These are phyloP conservation scores for Fusarium abutilonis DNA, from an alignment of 2,329 filamentous ascomycete species.

Conservation along the genomic window DNA sequence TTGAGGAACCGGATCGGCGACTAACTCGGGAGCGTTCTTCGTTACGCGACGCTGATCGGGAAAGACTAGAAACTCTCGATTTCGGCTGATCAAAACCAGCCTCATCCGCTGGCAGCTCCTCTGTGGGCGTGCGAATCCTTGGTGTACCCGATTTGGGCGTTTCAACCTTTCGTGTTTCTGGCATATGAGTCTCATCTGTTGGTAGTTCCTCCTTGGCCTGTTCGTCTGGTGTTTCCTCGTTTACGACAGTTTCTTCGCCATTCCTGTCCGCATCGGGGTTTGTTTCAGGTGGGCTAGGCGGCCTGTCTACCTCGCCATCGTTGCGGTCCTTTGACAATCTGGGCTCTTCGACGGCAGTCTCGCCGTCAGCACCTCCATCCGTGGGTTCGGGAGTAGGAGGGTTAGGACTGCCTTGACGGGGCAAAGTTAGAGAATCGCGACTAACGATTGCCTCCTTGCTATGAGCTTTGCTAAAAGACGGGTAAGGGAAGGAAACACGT, in stretches of 20 bases:
- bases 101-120: conserved; percentile 37
- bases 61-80: conserved; percentile 57
- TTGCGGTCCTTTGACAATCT: conserved; percentile 16
- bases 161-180: conserved; percentile 45
- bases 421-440: conserved; percentile 60
- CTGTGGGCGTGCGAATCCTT: conserved; percentile 31
- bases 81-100: conserved; percentile 51
- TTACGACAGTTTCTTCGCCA: conserved; percentile 37
- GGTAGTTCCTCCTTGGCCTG: conserved; percentile 44
- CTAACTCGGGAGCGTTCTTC: conserved; percentile 65
- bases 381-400: conserved; percentile 77
- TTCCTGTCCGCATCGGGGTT: conserved; percentile 62
- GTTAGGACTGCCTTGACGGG: conserved; percentile 57
- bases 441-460: conserved; percentile 85
- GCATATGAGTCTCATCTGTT: conserved; percentile 14
- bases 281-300: conserved; percentile 72
- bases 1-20: conserved; percentile 65
- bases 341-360: conserved; percentile 32
- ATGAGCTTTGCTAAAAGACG: conserved; percentile 87
- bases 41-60: conserved; percentile 56
- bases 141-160: conserved; percentile 16
- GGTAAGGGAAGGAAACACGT: conserved; percentile 73
- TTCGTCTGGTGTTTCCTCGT: conserved; percentile 48
- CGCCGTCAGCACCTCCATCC: conserved; percentile 50
- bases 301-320: conserved; percentile 58